phyloP scores from a whole-genome alignment of 371 early-diverging fungal genomes.

The Thermomucor indicae-seudaticae region DNA sequence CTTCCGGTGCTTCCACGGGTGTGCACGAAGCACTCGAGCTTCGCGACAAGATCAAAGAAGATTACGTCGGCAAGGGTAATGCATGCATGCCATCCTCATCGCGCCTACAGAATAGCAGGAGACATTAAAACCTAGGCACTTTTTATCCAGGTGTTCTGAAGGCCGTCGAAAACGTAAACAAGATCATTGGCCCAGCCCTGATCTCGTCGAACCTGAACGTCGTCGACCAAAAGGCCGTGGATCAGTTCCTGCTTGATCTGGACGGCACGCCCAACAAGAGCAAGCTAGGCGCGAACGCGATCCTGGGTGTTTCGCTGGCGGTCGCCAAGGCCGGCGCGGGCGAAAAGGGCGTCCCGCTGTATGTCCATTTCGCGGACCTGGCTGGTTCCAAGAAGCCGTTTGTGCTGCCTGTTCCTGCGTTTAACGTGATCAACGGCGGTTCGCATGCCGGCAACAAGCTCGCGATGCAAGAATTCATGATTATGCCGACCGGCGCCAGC shows the following conservation, averaged over 20 bases:
- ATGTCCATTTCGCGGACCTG: conserved; percentile 89
- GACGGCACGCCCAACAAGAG: conserved; percentile 97
- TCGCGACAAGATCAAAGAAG: conserved; percentile 83
- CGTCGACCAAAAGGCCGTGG: conserved; percentile 85
- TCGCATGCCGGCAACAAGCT: conserved; percentile 99
- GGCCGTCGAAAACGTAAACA: conserved; percentile 94
- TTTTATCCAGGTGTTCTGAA: conserved; percentile 72
- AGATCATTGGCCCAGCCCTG: conserved; percentile 81
- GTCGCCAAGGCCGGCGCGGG: conserved; percentile 97
- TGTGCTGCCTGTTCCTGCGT: conserved; percentile 96
- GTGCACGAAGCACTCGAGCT: conserved; percentile 98
- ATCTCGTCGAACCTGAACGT: conserved; percentile 73
- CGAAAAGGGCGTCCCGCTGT: conserved; percentile 88
- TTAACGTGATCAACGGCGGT: conserved; percentile 99
- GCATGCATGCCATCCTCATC: not conserved
- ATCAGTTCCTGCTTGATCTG: conserved; percentile 85
- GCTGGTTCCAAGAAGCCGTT: conserved; percentile 80
- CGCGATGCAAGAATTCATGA: conserved; percentile 99
- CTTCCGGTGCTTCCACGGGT: conserved; percentile 99
- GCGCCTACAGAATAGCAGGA: not conserved
- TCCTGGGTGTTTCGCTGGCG: conserved; percentile 97
- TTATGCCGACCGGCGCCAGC: conserved; percentile 94
- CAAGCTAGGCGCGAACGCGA: conserved; percentile 98
- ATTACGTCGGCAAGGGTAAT: conserved; percentile 94
- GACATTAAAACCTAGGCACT: not conserved